These are phyloP conservation scores for Pleodorina starrii DNA, from an alignment of 139 green algal genomes.

Conservation along the genomic window DNA sequence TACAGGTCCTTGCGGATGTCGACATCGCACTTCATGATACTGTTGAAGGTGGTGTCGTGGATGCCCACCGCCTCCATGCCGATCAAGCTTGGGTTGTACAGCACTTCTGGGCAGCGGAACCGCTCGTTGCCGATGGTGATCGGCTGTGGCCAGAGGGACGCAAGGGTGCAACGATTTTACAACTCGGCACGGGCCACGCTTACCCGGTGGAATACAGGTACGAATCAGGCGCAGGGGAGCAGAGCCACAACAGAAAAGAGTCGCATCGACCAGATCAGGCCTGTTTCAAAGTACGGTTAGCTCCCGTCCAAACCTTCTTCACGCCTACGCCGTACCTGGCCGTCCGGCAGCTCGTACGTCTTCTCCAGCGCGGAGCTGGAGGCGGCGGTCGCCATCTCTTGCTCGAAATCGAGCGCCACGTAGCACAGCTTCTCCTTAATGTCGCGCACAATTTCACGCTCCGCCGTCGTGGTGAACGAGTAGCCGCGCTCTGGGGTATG, in stretches of 20 bases:
- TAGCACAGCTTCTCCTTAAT: conserved; percentile 99
- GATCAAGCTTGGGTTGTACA: conserved; percentile 95
- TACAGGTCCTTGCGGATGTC: conserved; percentile 99
- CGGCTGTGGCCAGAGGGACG: conserved; percentile 78
- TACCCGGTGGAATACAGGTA: too few relatives aligned
- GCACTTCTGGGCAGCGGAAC: conserved; percentile 97
- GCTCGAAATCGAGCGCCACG: conserved; percentile 98
- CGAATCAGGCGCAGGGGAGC: too few relatives aligned
- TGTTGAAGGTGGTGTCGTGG: conserved; percentile 98
- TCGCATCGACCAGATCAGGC: neutral
- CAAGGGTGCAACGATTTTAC: too few relatives aligned
- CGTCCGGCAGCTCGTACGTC: conserved; percentile 93
- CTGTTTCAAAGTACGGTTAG: too few relatives aligned
- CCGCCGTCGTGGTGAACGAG: conserved; percentile 97
- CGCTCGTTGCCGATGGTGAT: conserved; percentile 97
- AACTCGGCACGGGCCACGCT: too few relatives aligned
- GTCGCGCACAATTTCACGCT: conserved; percentile 98
- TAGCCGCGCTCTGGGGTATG: conserved; percentile 93
- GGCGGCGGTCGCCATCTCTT: conserved; percentile 88
- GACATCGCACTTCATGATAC: conserved; percentile 99
- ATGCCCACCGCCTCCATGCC: conserved; percentile 94
- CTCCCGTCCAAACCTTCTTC: too few relatives aligned
- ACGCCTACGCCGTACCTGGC: conserved; percentile 72
- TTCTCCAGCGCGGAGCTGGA: conserved; percentile 94
- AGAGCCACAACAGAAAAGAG: too few relatives aligned